Conservation (phyloP, 768 basidiomycete species). For the Tephrocybe sp. region DNA sequence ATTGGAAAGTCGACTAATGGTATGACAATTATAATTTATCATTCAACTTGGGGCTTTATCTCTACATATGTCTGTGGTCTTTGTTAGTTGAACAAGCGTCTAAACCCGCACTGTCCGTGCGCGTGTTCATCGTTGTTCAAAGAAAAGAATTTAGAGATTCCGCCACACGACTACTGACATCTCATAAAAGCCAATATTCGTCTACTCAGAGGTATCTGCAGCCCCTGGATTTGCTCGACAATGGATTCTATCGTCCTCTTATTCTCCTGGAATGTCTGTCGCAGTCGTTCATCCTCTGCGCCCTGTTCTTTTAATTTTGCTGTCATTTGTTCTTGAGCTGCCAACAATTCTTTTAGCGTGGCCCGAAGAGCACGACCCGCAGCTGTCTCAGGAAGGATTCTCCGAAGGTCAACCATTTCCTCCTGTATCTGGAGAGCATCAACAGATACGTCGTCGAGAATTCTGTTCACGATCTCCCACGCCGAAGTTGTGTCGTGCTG, state of each 20-base stretch:
- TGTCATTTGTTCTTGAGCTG: slow-evolving; percentile 7
- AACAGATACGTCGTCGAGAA: slow-evolving; percentile 21
- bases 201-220: slow-evolving; percentile 6
- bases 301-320: slow-evolving; percentile 1
- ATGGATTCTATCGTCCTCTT: slow-evolving; percentile 2
- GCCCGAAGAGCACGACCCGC: slow-evolving; percentile 10
- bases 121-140: background rate
- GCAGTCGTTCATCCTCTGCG: slow-evolving; percentile 2
- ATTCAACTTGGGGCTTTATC: too few species aligned
- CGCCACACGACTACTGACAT: background rate
- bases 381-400: slow-evolving; percentile 33
- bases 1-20: slow-evolving; percentile 76
- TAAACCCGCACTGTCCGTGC: too few species aligned
- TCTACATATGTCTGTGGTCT: too few species aligned
- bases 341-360: slow-evolving; percentile 11
- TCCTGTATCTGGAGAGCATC: slow-evolving; percentile 17
- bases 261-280: slow-evolving; percentile 6
- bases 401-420: slow-evolving; percentile 17
- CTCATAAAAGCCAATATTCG: slow-evolving; percentile 1
- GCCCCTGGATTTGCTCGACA: slow-evolving; percentile 3
- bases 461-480: slow-evolving; percentile 22
- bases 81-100: too few species aligned
- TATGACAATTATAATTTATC: background rate
- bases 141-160: background rate
- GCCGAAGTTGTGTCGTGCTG: slow-evolving; percentile 17